Conservation (phyloP, 176 grass and related monocot species). For the Oryza coarctata region DNA sequence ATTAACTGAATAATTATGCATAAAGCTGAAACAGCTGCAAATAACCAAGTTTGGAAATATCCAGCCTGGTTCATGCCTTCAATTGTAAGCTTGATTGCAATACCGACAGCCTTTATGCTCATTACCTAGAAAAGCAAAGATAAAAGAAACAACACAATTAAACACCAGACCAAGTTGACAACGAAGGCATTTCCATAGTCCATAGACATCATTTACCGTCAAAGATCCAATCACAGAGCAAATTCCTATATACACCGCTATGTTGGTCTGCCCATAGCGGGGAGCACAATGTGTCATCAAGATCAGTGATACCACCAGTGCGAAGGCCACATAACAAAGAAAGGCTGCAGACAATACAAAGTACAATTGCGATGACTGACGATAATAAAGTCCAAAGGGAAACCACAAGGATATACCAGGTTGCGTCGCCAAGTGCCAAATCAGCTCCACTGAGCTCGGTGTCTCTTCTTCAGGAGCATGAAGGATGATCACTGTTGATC, state of each 20-base stretch:
- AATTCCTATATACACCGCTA: slow-evolving; percentile 88
- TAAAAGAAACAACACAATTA: not conserved
- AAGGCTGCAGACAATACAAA: slow-evolving; percentile 55
- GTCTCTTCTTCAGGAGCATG: slow-evolving; percentile 84
- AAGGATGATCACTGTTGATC: slow-evolving; percentile 89
- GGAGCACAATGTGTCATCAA: slow-evolving; percentile 80
- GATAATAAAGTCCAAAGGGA: not conserved
- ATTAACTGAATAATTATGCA: slow-evolving; percentile 88
- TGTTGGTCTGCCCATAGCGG: slow-evolving; percentile 82
- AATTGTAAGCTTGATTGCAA: slow-evolving; percentile 91
- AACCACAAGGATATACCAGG: slow-evolving; percentile 42
- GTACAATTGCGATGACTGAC: not conserved
- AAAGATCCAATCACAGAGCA: slow-evolving; percentile 91
- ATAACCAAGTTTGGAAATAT: slow-evolving; percentile 93
- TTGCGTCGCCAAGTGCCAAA: slow-evolving; percentile 84
- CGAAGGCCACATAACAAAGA: slow-evolving; percentile 71
- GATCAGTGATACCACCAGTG: slow-evolving; percentile 65
- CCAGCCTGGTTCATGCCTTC: slow-evolving; percentile 80
- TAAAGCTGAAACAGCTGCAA: slow-evolving; percentile 66
- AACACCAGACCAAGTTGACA: slow-evolving; percentile 13
- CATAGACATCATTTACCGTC: slow-evolving; percentile 54
- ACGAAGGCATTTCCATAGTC: not conserved
- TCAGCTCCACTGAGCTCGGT: slow-evolving; percentile 79
- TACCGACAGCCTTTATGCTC: slow-evolving; percentile 93
- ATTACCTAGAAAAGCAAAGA: slow-evolving; percentile 68